phyloP scores from a whole-genome alignment of 495 filamentous ascomycete species.

The Chaetomium cochliodes region DNA sequence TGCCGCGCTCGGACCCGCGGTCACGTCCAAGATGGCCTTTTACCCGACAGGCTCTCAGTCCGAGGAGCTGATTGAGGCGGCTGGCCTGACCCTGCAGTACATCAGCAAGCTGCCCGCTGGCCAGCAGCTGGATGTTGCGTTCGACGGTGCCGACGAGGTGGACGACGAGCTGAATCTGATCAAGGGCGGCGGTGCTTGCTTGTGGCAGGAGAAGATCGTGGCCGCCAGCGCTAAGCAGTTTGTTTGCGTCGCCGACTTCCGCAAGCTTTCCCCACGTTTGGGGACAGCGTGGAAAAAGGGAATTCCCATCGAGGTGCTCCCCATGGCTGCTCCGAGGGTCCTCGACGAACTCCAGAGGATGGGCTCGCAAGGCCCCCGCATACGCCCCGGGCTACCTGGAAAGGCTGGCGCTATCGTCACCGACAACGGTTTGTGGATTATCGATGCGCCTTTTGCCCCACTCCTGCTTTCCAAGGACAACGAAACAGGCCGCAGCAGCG shows the following conservation, averaged over 20 bases:
- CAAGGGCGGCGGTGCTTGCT: slow-evolving; percentile 93
- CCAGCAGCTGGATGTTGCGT: slow-evolving; percentile 66
- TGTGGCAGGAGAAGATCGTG: slow-evolving; percentile 98
- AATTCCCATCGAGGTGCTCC: slow-evolving; percentile 91
- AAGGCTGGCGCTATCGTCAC: slow-evolving; percentile 86
- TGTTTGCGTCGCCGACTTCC: slow-evolving; percentile 88
- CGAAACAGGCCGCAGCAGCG: slow-evolving; percentile 48
- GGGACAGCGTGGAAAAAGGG: slow-evolving; percentile 72
- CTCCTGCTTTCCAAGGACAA: slow-evolving; percentile 62
- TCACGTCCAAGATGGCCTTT: slow-evolving; percentile 67
- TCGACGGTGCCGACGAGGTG: slow-evolving; percentile 96
- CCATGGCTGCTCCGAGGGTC: slow-evolving; percentile 71
- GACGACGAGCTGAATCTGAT: slow-evolving; percentile 94
- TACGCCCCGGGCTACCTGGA: slow-evolving; percentile 63
- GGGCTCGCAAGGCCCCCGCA: slow-evolving; percentile 63
- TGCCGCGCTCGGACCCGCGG: slow-evolving; percentile 61
- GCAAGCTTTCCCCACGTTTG: slow-evolving; percentile 77
- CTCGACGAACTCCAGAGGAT: slow-evolving; percentile 64
- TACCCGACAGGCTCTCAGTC: slow-evolving; percentile 92
- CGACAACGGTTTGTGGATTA: slow-evolving; percentile 89
- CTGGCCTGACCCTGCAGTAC: slow-evolving; percentile 71
- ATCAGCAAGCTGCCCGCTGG: slow-evolving; percentile 69
- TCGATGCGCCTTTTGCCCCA: slow-evolving; percentile 82
- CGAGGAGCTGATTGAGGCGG: slow-evolving; percentile 72
- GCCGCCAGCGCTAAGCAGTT: slow-evolving; percentile 82